Conservation (phyloP, 2,329 filamentous ascomycete genomes). For the Botrytis pseudocinerea region DNA sequence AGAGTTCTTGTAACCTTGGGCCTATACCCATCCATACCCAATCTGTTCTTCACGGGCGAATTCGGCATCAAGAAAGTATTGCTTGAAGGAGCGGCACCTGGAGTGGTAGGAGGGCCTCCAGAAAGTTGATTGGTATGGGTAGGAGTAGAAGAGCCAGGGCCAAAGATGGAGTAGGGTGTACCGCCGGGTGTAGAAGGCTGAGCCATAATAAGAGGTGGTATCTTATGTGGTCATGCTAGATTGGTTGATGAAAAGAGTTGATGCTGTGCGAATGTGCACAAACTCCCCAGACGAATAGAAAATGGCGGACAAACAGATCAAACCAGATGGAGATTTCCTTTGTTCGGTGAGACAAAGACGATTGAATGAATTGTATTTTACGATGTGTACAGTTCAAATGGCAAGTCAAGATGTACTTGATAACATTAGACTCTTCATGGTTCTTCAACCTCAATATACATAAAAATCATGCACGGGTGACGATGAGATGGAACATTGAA, state of each 20-base stretch:
- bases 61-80: constrained; percentile 92
- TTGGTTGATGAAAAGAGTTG: constrained; percentile 1
- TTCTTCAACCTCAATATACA: constrained; percentile 5
- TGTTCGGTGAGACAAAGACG: background rate
- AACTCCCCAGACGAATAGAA: constrained; percentile 4
- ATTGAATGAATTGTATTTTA: background rate
- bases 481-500: background rate
- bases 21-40: constrained; percentile 71
- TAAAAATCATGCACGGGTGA: constrained; percentile 17
- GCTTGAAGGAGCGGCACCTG: constrained; percentile 58
- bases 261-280: constrained; percentile 22
- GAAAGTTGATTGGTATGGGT: constrained; percentile 29
- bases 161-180: constrained; percentile 50
- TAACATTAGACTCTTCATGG: constrained; percentile 5
- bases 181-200: constrained; percentile 49
- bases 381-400: background rate
- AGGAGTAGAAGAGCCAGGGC: constrained; percentile 41
- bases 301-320: background rate
- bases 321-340: background rate
- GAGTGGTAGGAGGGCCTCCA: constrained; percentile 41
- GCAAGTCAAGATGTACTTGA: constrained; percentile 13
- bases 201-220: constrained; percentile 42
- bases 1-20: constrained; percentile 79
- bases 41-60: constrained; percentile 69
- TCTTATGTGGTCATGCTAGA: constrained; percentile 30